phyloP scores from a whole-genome alignment of 108 stramenopile species.

The Chaetoceros tenuissimus region DNA sequence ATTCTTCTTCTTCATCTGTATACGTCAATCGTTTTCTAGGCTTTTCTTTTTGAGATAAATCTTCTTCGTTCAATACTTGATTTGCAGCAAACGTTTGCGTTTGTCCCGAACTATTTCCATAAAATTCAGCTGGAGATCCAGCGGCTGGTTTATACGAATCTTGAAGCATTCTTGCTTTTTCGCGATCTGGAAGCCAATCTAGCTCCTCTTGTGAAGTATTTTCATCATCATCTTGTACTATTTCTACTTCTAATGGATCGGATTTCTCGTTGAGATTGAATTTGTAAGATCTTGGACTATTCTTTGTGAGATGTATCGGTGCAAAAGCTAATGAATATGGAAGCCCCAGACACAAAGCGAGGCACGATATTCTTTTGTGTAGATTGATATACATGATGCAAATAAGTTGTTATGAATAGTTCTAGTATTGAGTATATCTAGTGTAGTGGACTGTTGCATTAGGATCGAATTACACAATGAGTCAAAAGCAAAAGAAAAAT shows the following conservation, averaged over 20 bases:
- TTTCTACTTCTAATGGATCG: neutral
- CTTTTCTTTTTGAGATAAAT: slow-evolving; percentile 1
- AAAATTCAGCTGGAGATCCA: neutral
- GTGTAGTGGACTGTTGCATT: too few species aligned
- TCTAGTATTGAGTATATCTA: too few species aligned
- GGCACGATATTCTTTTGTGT: too few species aligned
- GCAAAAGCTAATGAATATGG: too few species aligned
- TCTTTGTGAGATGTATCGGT: too few species aligned
- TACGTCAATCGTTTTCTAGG: slow-evolving; percentile 23
- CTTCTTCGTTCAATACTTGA: slow-evolving; percentile 1
- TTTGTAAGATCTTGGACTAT: too few species aligned
- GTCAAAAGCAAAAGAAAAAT: too few species aligned
- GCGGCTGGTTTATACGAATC: slow-evolving; percentile 5
- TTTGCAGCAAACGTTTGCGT: neutral
- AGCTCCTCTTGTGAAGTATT: slow-evolving; percentile 12
- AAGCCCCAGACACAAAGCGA: too few species aligned
- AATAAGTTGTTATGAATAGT: too few species aligned
- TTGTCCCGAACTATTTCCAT: neutral
- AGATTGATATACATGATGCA: too few species aligned
- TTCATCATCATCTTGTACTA: slow-evolving; percentile 4
- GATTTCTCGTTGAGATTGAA: too few species aligned
- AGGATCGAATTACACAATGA: too few species aligned
- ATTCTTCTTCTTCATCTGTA: slow-evolving; percentile 65
- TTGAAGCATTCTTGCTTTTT: slow-evolving; percentile 18
- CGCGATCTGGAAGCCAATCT: slow-evolving; percentile 48